A percentile compares a stretch with the other conserved stretches of the same genome.
Conservation (phyloP, 371 early-diverging fungal species). For the Mucor irregularis region DNA sequence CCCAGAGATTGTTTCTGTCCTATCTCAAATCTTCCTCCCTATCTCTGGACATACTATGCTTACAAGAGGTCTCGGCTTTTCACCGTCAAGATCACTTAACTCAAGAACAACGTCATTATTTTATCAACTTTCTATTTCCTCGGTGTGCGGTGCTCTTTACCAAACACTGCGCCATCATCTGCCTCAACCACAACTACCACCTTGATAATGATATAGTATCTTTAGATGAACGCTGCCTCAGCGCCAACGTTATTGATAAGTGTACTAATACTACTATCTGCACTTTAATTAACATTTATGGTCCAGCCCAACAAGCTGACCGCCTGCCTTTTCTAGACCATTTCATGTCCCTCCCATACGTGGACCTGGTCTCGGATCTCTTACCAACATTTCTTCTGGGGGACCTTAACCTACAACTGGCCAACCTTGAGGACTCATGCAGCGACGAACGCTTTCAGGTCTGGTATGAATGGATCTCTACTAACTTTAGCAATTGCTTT, state of each 20-base stretch:
- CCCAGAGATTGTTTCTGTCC: background rate
- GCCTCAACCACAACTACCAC: background rate
- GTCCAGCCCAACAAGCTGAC: background rate
- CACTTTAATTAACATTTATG: conserved; percentile 6
- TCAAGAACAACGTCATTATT: background rate
- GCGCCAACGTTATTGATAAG: background rate
- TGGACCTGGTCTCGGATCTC: background rate
- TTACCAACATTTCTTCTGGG: background rate
- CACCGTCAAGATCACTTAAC: background rate
- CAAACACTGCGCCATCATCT: conserved; percentile 2
- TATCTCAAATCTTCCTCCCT: background rate
- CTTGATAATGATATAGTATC: background rate
- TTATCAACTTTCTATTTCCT: background rate
- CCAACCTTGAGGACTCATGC: too few relatives aligned
- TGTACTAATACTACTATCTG: background rate
- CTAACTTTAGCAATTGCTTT: background rate
- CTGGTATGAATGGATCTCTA: background rate
- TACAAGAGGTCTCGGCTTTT: conserved; percentile 4
- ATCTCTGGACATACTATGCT: background rate
- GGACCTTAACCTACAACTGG: conserved; percentile 8
- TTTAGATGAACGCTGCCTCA: conserved; percentile 6
- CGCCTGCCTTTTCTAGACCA: too few relatives aligned
- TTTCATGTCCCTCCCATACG: background rate
- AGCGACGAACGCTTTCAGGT: too few relatives aligned
- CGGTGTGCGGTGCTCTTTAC: background rate